A percentile compares a stretch with the other conserved stretches of the same genome.
Evolutionary conservation across 805 yeast species (phyloP).

Genomic region (Lipomyces oligophaga): DNA sequence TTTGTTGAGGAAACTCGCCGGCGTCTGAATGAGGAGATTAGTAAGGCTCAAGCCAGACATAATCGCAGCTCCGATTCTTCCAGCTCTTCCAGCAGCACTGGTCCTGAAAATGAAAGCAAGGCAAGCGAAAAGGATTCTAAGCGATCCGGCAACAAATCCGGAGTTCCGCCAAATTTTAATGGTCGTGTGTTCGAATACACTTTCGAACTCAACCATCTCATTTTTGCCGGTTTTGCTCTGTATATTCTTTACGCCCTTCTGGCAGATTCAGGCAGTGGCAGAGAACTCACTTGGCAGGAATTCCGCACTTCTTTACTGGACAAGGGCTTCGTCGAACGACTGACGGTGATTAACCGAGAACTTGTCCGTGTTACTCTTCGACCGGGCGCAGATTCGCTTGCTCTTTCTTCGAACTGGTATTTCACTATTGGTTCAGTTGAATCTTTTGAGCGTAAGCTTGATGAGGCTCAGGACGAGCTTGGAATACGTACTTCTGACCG

Average conservation of each 20-base stretch:
- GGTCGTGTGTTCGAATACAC: too few species aligned
- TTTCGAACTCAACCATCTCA: constrained; percentile 9
- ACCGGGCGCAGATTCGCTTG: constrained; percentile 52
- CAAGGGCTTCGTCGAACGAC: constrained; percentile 68
- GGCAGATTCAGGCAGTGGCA: constrained; percentile 17
- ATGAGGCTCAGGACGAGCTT: constrained; percentile 67
- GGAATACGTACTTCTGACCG: constrained; percentile 58
- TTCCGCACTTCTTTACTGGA: constrained; percentile 71
- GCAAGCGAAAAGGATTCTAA: too few species aligned
- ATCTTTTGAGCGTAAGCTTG: constrained; percentile 74
- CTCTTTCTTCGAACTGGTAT: constrained; percentile 40
- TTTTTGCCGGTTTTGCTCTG: constrained; percentile 6
- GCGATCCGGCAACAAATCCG: too few species aligned
- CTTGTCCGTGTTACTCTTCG: constrained; percentile 64
- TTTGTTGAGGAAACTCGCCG: constrained; percentile 5
- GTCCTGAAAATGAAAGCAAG: too few species aligned
- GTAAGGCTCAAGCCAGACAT: too few species aligned
- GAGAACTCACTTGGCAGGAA: constrained; percentile 86
- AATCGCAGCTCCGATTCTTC: too few species aligned
- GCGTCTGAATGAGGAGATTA: constrained; percentile 14
- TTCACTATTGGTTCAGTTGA: constrained; percentile 90
- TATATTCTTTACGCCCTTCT: constrained; percentile 12
- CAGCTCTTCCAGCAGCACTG: too few species aligned
- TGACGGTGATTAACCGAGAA: constrained; percentile 72
- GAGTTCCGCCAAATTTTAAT: too few species aligned